phyloP scores from a whole-genome alignment of 2,329 filamentous ascomycete species.

The Trichophyton mentagrophytes region DNA sequence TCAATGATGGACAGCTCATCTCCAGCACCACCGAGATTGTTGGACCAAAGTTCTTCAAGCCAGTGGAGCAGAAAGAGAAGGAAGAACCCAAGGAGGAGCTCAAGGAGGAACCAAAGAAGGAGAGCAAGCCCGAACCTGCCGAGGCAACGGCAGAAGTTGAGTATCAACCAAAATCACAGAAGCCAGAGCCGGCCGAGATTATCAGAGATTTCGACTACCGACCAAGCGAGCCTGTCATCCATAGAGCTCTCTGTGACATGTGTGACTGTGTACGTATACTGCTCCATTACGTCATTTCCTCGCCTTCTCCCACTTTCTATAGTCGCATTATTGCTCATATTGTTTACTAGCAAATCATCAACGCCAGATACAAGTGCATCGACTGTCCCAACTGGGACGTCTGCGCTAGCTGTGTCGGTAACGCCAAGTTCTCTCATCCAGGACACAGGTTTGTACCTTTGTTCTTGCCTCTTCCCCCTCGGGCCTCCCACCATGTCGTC shows the following conservation, averaged over 20 bases:
- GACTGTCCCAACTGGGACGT: conserved; percentile 97
- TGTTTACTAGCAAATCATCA: conserved; percentile 50
- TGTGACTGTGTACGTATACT: conserved; percentile 54
- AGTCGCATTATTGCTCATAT: not conserved
- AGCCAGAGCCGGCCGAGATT: conserved; percentile 27
- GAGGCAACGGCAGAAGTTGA: not conserved
- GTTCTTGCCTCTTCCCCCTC: conserved; percentile 54
- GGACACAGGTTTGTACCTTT: conserved; percentile 80
- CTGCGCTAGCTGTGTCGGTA: conserved; percentile 62
- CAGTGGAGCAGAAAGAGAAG: not conserved
- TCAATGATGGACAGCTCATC: conserved; percentile 64
- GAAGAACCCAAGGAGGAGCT: not conserved
- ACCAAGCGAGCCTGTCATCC: conserved; percentile 66
- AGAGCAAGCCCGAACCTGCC: not conserved
- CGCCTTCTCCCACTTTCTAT: not conserved
- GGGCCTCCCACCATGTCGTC: conserved; percentile 34
- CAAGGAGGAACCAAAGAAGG: not conserved
- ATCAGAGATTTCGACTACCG: conserved; percentile 54
- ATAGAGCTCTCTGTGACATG: conserved; percentile 86
- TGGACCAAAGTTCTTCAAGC: conserved; percentile 42
- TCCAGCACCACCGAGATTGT: conserved; percentile 78
- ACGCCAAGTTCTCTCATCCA: conserved; percentile 57
- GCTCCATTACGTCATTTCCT: not conserved
- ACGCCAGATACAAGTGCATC: conserved; percentile 90
- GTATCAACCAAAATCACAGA: not conserved